Evolutionary conservation across 148 eudicot species (phyloP).

Genomic region (Cornus suecica): DNA sequence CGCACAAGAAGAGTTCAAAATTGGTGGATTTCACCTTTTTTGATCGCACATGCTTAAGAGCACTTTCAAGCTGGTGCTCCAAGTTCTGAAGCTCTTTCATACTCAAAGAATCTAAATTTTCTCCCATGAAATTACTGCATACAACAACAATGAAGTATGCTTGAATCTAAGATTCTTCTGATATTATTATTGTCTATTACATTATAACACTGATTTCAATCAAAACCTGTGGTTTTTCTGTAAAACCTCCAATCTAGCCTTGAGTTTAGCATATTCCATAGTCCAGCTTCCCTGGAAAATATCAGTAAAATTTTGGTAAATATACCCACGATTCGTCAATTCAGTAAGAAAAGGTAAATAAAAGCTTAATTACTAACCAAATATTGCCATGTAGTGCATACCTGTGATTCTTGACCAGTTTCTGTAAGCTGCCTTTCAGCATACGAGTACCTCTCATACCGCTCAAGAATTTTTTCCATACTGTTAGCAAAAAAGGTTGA

Average conservation of each 20-base stretch:
- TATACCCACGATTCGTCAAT: neutral
- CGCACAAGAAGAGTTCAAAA: neutral
- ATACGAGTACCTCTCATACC: slow-evolving; percentile 55
- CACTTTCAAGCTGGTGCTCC: slow-evolving; percentile 61
- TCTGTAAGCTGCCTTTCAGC: slow-evolving; percentile 41
- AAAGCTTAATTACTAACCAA: no score
- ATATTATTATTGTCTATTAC: neutral
- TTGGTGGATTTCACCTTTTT: slow-evolving; percentile 38
- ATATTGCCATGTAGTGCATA: slow-evolving; percentile 3
- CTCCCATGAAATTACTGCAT: slow-evolving; percentile 65
- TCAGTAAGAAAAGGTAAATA: neutral
- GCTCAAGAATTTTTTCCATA: slow-evolving; percentile 64
- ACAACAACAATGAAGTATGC: neutral
- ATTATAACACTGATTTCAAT: neutral
- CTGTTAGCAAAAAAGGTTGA: slow-evolving; percentile 20
- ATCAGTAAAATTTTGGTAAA: neutral
- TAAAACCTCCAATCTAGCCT: slow-evolving; percentile 70
- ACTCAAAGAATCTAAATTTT: slow-evolving; percentile 56
- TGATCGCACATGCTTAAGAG: slow-evolving; percentile 56
- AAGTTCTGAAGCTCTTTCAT: slow-evolving; percentile 66
- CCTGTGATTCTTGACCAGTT: slow-evolving; percentile 44
- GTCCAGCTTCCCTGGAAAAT: slow-evolving; percentile 61
- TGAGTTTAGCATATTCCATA: slow-evolving; percentile 75
- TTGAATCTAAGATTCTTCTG: neutral
- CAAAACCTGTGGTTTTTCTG: slow-evolving; percentile 60